Base-by-base conservation (phyloP, 805 yeast species). In the Nakazawaea molendinolei region DNA sequence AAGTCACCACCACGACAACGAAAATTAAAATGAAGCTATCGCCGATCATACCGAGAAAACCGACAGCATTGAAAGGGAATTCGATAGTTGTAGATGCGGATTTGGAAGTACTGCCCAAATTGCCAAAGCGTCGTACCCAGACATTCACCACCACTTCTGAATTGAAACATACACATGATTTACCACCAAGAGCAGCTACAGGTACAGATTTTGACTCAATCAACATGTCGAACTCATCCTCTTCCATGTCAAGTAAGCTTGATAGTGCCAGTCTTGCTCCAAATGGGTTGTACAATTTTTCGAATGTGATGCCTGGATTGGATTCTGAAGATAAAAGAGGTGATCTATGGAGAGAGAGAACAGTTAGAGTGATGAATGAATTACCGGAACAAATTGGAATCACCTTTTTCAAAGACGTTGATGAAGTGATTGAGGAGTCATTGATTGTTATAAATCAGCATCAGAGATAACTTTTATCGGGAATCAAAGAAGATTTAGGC, bases 331-430 rank as follows among this genome's bases (percentile, higher is more conserved):
- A 76, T 44, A 73, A 67, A 39, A 68, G 62, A 30, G 66, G 67
- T 17, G 78, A 73, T 15, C 46, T 60, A 14, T 80, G 89, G 89
- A 67, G 65, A 37, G 58, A 59, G 22, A 62, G 86, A 29, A 61
- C 76, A 1, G 43, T 55, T n/a, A 51, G 56, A 4, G 69, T 76
- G 8, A 51, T 62, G 8, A 48, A 55, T 31, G 55, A 51, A 38
- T 52, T 72, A 15, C 74, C 76, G 1, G 48, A 49, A 1, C 43
- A 53, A 9, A 56, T 69, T 8, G 50, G 55, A 13, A 52, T 72
- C 38, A 54, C 55, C 31, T 55, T 69, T 44, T 72, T 74, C 74
- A 50, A 65, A 40, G 52, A 58, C 23, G 67, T 67, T 2, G 44
- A 46, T 5, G 72, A 65, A 31, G 52, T 71, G 4, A 54, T 54